Evolutionary conservation across 805 yeast species (phyloP).

Genomic region (Monosporozyma siamensis): DNA sequence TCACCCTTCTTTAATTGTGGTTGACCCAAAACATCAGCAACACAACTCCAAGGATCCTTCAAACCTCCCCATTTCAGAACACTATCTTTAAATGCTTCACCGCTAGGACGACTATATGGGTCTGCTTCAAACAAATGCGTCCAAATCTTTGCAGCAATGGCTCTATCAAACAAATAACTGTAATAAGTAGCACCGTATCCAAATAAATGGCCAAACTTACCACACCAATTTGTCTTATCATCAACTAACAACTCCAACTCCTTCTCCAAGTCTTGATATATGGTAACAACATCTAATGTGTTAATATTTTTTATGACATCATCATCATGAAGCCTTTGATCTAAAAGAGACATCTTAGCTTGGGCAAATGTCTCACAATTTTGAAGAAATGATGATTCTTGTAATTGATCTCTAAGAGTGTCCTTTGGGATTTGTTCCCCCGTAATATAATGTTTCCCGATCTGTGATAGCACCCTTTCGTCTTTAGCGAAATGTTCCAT

Average conservation of each 20-base stretch:
- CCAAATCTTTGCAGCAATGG: constrained; percentile 85
- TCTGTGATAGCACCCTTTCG: constrained; percentile 59
- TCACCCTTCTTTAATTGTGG: constrained; percentile 59
- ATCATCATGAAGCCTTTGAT: constrained; percentile 62
- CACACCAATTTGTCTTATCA: constrained; percentile 75
- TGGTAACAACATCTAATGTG: constrained; percentile 45
- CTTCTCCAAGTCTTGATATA: constrained; percentile 60
- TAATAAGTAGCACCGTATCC: constrained; percentile 94
- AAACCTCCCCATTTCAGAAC: constrained; percentile 93
- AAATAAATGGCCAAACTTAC: constrained; percentile 84
- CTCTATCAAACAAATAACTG: constrained; percentile 83
- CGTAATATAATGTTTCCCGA: constrained; percentile 61
- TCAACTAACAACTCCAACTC: constrained; percentile 57
- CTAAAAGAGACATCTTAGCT: constrained; percentile 80
- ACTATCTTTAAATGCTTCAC: constrained; percentile 59
- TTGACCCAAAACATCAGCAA: constrained; percentile 67
- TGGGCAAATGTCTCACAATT: constrained; percentile 78
- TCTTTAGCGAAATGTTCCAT: constrained; percentile 91
- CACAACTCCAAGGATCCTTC: constrained; percentile 76
- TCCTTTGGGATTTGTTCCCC: constrained; percentile 47
- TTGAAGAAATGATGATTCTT: constrained; percentile 43
- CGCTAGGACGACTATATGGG: constrained; percentile 66
- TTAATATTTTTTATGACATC: constrained; percentile 29
- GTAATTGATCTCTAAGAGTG: constrained; percentile 42
- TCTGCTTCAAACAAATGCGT: constrained; percentile 55